These are phyloP conservation scores for Allantophomopsis cytisporea DNA, from an alignment of 2,329 filamentous ascomycete species.

Conservation along the genomic window DNA sequence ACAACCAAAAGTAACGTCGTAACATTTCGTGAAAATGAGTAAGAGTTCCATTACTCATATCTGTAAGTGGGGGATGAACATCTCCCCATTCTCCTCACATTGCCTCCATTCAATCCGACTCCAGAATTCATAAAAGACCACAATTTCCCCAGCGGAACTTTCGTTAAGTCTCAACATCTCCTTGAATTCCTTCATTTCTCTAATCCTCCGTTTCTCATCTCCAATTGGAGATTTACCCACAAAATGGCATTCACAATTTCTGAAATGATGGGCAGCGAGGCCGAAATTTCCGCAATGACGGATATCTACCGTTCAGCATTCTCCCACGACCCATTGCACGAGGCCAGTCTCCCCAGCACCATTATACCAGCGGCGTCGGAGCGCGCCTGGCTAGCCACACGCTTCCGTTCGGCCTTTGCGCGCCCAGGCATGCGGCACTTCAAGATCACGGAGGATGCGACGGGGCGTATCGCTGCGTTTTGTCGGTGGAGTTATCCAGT, in stretches of 20 bases:
- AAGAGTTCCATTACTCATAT: too few species aligned
- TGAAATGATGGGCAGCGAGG: constrained; percentile 6
- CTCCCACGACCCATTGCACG: constrained; percentile 5
- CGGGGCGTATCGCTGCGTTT: constrained; percentile 17
- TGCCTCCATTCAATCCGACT: too few species aligned
- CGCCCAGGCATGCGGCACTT: constrained; percentile 17
- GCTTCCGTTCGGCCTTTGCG: constrained; percentile 15
- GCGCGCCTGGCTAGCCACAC: constrained; percentile 15
- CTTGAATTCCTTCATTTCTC: too few species aligned
- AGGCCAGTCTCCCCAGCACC: constrained; percentile 1
- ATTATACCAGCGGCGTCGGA: constrained; percentile 1
- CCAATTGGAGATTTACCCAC: too few species aligned
- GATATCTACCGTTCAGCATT: constrained; percentile 15
- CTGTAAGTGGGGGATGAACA: too few species aligned
- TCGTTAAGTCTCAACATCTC: too few species aligned
- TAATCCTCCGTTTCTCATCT: too few species aligned
- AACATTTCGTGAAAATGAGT: too few species aligned
- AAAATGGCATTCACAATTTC: neutral
- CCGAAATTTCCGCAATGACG: constrained; percentile 16
- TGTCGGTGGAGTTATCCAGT: constrained; percentile 21
- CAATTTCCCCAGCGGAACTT: too few species aligned
- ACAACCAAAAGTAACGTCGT: too few species aligned
- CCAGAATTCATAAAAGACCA: too few species aligned
- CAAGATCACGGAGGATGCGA: constrained; percentile 17
- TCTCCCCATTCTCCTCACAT: too few species aligned